phyloP scores from a whole-genome alignment of 2,329 filamentous ascomycete genomes.

The Xylogone sp. region DNA sequence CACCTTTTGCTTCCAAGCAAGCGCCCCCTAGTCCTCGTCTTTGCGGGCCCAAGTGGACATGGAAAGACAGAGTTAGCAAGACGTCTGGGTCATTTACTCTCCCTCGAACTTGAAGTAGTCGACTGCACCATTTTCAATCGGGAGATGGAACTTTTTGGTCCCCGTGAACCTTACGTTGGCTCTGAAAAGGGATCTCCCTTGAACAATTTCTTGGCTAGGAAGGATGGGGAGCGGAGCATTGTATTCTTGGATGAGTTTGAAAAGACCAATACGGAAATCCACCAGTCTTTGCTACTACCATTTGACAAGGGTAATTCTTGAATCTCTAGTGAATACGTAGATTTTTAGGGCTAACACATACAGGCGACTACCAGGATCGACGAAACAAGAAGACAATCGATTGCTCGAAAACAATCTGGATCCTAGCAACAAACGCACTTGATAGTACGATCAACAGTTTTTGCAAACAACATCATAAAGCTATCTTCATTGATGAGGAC shows the following conservation, averaged over 20 bases:
- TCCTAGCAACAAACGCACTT: conserved; percentile 42
- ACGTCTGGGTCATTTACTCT: conserved; percentile 36
- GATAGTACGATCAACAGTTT: conserved; percentile 37
- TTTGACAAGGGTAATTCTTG: conserved; percentile 37
- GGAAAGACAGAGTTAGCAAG: conserved; percentile 46
- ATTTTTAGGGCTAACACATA: conserved; percentile 8
- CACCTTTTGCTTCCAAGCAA: conserved; percentile 25
- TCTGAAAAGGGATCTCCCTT: conserved; percentile 35
- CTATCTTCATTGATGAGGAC: conserved; percentile 14
- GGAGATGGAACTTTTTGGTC: conserved; percentile 40
- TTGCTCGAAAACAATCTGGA: conserved; percentile 43
- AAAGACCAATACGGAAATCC: conserved; percentile 34
- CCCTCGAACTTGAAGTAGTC: conserved; percentile 31
- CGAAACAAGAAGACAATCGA: conserved; percentile 31
- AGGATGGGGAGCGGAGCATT: conserved; percentile 33
- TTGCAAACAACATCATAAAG: conserved; percentile 28
- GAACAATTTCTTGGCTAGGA: conserved; percentile 42
- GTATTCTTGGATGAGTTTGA: conserved; percentile 51
- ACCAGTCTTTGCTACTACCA: conserved; percentile 38
- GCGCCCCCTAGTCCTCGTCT: conserved; percentile 35
- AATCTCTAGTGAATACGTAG: neutral
- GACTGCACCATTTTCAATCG: conserved; percentile 35
- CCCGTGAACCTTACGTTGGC: conserved; percentile 29
- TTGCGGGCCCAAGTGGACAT: conserved; percentile 43
- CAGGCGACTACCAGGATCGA: conserved; percentile 35